Base-by-base conservation (phyloP, 352 stramenopile species). In the Globisporangium solare region DNA sequence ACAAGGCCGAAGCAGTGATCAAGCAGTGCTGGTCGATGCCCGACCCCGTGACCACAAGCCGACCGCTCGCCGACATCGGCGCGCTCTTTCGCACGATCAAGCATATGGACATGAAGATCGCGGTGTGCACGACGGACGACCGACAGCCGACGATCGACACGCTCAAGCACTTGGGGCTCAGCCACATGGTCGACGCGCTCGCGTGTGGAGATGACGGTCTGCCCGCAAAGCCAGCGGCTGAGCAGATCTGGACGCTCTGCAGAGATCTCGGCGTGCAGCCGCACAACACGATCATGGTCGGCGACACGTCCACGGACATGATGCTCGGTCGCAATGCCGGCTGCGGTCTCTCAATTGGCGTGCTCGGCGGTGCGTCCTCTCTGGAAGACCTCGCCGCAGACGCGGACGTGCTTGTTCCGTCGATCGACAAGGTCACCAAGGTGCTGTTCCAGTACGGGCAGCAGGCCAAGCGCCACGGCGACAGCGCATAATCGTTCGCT, bases 201-300 rank as follows among this genome's bases (percentile, higher is more conserved):
- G 58, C 82, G 14, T 95, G 86, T 50, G 86, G 86, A 15, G 86
- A 95, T 64, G 86, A 95, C 60, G 81, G 81, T 12, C 65, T 93
- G 20, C 80, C 86, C 0, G 82, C 84, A 18, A 95, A 95, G 63
- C 86, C 86, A 7, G 77, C 79, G 17, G 71, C 83, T 18, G 86
- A 94, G 59, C 86, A 94, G 72, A 89, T 95, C 54, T 92, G 80
- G 79, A 87, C 79, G 6, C 70, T 95, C 40, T 95, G 86, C 57
- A 74, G 90, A 55, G 61, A 86, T 50, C 71, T 95, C 39, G 71
- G 74, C 39, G 82, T 92, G 18, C 67, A 87, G 56, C 80, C 86
- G 18, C 78, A 90, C 67, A 94, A 94, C 63, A 87, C 86, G 47
- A 89, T 95, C 58, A 94, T 95, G 86, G 82, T 95, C 21, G 86